Evolutionary conservation across 2,329 filamentous ascomycete genomes (phyloP), one percentile per base, ranked within the genome.

Genomic region (Fusarium fujikuroi): DNA sequence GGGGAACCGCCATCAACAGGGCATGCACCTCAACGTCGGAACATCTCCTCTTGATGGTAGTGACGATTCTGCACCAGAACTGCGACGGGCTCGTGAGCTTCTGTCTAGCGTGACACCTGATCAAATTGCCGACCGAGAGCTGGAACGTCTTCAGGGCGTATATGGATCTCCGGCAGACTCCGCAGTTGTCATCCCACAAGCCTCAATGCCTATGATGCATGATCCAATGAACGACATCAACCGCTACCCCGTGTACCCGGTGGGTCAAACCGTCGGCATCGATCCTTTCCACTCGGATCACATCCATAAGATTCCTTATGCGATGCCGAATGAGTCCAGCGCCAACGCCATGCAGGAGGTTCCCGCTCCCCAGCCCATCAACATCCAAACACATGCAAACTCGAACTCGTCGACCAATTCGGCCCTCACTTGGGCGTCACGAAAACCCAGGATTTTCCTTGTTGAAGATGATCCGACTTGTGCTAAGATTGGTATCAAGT

Each of bases 201-300:
- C 81, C 32, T 80, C 81, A 32, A 84, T 88, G 77, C 82, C 84
- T 30, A 81, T 87, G 79, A 79, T 89, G 75, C 83, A 87, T 69
- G 88, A 90, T 69, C 85, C 87, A 43, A 84, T 90, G 75, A 87
- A 83, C 74, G 88, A 90, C 68, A 85, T 89, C 52, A 82, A 77
- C 66, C 84, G 88, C 49, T 88, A 90, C 72, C 89, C 97, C 60
- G 95, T 98, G 15, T 98, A 98, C 80, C 95, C 95, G 0, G 94
- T 97, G 21, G 95, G 95, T 23, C 91, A 95, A 73, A 96, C 92
- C 1, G 93, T 97, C 74, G 95, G 95, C 60, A 98, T 98, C 74
- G 95, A 98, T 79, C 95, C 95, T 3, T 96, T 97, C 87, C 95
- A 95, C 79, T 92, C 93, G 76, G 95, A 98, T 77, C 95, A 98